Conservation (phyloP, 2,329 filamentous ascomycete genomes). For the Allantophomopsis lycopodina region DNA sequence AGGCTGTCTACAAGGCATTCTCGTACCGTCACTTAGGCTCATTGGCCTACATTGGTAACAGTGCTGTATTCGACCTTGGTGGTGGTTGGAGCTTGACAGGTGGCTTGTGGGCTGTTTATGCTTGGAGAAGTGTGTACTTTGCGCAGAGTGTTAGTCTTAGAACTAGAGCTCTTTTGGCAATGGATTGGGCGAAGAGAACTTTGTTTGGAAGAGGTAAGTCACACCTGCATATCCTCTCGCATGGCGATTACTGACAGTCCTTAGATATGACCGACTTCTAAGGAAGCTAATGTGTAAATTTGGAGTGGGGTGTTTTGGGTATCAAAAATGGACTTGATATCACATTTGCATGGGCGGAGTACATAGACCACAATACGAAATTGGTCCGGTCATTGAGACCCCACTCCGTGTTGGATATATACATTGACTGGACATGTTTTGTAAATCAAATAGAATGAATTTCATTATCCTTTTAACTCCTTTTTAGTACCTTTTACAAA, state of each 20-base stretch:
- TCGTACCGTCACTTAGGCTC: slow-evolving; percentile 87
- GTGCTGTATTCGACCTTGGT: slow-evolving; percentile 82
- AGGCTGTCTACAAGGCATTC: slow-evolving; percentile 86
- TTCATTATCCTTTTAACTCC: too few relatives aligned
- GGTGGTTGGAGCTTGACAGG: slow-evolving; percentile 67
- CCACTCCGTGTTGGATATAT: too few relatives aligned
- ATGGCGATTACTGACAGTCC: background rate
- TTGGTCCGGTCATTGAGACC: too few relatives aligned
- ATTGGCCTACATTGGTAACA: slow-evolving; percentile 91
- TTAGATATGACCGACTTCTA: slow-evolving; percentile 22
- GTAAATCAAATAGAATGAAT: too few relatives aligned
- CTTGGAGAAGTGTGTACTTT: slow-evolving; percentile 95
- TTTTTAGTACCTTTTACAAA: too few relatives aligned
- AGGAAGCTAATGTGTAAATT: background rate
- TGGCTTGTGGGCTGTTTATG: slow-evolving; percentile 83
- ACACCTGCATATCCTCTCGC: background rate
- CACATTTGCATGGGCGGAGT: too few relatives aligned
- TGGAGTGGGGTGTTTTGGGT: too few relatives aligned
- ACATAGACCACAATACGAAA: too few relatives aligned
- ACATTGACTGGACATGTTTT: too few relatives aligned
- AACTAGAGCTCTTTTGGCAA: slow-evolving; percentile 77
- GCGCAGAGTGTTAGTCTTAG: slow-evolving; percentile 90
- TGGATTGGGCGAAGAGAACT: slow-evolving; percentile 98
- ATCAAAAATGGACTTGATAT: too few relatives aligned
- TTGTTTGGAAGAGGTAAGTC: slow-evolving; percentile 78